Evolutionary conservation across 768 basidiomycete species (phyloP).

Genomic region (Saitozyma sp.): DNA sequence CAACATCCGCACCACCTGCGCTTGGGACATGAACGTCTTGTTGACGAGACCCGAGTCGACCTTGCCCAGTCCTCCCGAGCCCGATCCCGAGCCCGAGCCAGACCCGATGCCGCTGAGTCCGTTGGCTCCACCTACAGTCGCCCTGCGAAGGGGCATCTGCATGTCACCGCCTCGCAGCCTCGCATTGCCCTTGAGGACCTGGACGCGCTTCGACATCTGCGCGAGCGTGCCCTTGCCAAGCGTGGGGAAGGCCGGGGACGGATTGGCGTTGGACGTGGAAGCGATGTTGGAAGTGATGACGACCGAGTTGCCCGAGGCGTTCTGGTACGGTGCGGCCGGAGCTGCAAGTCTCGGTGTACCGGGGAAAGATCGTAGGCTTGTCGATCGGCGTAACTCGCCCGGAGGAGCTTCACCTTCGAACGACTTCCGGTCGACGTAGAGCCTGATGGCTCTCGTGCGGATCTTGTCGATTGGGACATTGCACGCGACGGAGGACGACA

Average conservation of each 20-base stretch:
- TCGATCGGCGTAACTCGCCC: slow-evolving; percentile 43
- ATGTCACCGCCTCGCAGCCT: slow-evolving; percentile 22
- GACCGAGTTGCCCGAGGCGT: slow-evolving; percentile 94
- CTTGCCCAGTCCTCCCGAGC: neutral
- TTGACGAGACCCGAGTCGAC: neutral
- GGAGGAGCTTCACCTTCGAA: slow-evolving; percentile 38
- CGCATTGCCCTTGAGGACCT: slow-evolving; percentile 48
- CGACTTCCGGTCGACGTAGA: slow-evolving; percentile 40
- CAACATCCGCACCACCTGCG: slow-evolving; percentile 40
- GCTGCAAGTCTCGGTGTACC: slow-evolving; percentile 31
- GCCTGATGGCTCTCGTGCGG: slow-evolving; percentile 42
- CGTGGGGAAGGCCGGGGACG: slow-evolving; percentile 25
- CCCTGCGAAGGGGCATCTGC: slow-evolving; percentile 4
- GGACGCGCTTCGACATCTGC: slow-evolving; percentile 51
- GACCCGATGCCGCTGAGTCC: no score
- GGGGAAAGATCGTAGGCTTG: slow-evolving; percentile 46
- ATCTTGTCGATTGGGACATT: slow-evolving; percentile 29
- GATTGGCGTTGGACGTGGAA: slow-evolving; percentile 57
- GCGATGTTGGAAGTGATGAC: slow-evolving; percentile 86
- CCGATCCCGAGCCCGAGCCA: neutral
- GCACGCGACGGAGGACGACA: slow-evolving; percentile 6
- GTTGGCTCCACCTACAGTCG: neutral
- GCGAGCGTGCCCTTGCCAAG: slow-evolving; percentile 34
- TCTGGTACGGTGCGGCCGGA: slow-evolving; percentile 52
- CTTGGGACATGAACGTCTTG: slow-evolving; percentile 37